Evolutionary conservation across 345 rosid species (phyloP), one percentile per base, ranked within the genome.

Genomic region (Linum tenue): DNA sequence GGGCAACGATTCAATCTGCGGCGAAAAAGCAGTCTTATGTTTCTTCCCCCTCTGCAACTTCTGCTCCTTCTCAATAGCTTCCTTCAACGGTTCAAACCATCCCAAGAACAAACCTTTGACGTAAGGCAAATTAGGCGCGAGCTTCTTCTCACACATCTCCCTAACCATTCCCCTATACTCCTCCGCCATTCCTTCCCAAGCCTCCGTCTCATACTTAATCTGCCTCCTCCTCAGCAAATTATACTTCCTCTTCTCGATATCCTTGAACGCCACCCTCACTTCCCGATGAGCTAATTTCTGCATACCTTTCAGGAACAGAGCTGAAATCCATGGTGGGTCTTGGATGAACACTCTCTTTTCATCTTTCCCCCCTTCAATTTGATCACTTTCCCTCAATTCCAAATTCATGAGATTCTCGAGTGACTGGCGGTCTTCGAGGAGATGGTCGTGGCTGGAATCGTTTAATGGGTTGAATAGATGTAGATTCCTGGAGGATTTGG

Each of bases 31-130:
- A 0, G 89, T 85, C 84, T 80, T 86, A 50, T 80, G 79, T 57
- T 79, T 87, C 76, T 81, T 82, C 76, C 39, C 76, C 69, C 80
- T 81, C 80, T 86, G 97, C 64, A 72, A 6, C 76, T 64, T 78
- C 82, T 92, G 92, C 72, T 92, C 98, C 61, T 53, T 77, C 41
- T 76, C 82, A 50, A 92, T 92, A 37, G 90, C 97, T 65, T 86
- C 86, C 66, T 80, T 85, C 80, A 92, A 65, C 0, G 97, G 97
- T 59, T 90, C 94, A 72, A 87, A 85, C 98, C 98, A 92, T 4
- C 97, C 97, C 67, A 92, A 70, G 70, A 92, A 81, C 79, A 92
- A 75, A 3, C 85, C 80, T 75, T 92, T 92, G 39, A 90, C 90
- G 59, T 80, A 83, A 0, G 97, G 96, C 76, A 92, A 72, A 74